phyloP scores from a whole-genome alignment of 2,329 filamentous ascomycete species.

The Plenodomus lindquistii region DNA sequence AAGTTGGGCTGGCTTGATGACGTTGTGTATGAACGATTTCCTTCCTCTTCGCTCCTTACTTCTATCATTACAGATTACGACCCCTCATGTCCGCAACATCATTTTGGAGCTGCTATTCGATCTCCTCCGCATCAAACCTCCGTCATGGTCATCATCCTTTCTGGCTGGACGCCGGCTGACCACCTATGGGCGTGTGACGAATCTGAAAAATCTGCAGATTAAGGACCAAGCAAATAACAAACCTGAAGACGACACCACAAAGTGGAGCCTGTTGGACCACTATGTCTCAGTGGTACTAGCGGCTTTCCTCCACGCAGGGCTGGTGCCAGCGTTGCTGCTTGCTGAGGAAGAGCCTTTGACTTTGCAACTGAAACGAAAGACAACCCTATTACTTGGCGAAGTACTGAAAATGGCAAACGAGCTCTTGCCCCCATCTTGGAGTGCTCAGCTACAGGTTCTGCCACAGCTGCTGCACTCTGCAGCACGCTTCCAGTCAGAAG shows the following conservation, averaged over 20 bases:
- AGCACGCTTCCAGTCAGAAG: slow-evolving; percentile 69
- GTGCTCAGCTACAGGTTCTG: slow-evolving; percentile 81
- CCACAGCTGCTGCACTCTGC: slow-evolving; percentile 83
- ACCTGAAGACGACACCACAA: slow-evolving; percentile 64
- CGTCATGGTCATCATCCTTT: slow-evolving; percentile 94
- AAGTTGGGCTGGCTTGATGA: slow-evolving; percentile 91
- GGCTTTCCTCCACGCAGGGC: slow-evolving; percentile 78
- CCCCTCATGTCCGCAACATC: slow-evolving; percentile 66
- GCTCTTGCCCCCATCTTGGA: slow-evolving; percentile 80
- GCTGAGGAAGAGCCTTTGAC: slow-evolving; percentile 71
- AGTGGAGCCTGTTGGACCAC: slow-evolving; percentile 84
- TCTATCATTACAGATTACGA: slow-evolving; percentile 64
- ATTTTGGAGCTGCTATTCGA: slow-evolving; percentile 87
- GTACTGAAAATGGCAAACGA: slow-evolving; percentile 87
- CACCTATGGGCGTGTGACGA: slow-evolving; percentile 93
- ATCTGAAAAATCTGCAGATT: slow-evolving; percentile 67
- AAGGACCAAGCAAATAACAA: slow-evolving; percentile 63
- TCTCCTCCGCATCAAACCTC: slow-evolving; percentile 84
- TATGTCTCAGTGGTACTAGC: slow-evolving; percentile 89
- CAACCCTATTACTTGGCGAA: slow-evolving; percentile 87
- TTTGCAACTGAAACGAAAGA: slow-evolving; percentile 77
- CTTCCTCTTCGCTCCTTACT: slow-evolving; percentile 80
- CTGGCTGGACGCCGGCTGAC: slow-evolving; percentile 89
- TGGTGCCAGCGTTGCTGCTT: slow-evolving; percentile 59
- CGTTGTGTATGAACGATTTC: slow-evolving; percentile 85